Base-by-base conservation (phyloP, 2,329 filamentous ascomycete species). In the Salinomyces thailandicus region DNA sequence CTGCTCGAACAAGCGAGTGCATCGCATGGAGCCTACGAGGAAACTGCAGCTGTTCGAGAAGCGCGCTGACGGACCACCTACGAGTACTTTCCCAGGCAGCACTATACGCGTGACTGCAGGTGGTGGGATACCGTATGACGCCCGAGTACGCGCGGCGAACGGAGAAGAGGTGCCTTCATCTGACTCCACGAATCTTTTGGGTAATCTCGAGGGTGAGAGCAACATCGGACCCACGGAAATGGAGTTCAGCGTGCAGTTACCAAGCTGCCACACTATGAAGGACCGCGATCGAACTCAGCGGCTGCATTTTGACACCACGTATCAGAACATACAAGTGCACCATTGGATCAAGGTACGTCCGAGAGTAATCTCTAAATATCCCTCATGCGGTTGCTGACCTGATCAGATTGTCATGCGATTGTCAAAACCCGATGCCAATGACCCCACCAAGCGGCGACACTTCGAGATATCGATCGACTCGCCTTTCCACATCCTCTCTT, bases 391-490 rank as follows among this genome's bases (percentile, higher is more conserved):
- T 30, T 17, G 27, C 45, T 34, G 5, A 31, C 16, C 17, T 26
- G 3, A 8, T 16, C 43, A 89, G 84, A 85, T 94, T 53, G 85
- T 94, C 43, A 84, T 95, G 77, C 81, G 87, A 35, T 79, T 95
- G 31, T 94, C 86, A 18, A 85, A 85, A 50, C 67, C 81, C 11
- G 87, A 94, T 50, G 73, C 79, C 26, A 76, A 79, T 8, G 83
- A 93, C 51, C 78, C 85, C 0, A 69, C 68, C 1, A 87, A 87
- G 54, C 76, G 86, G 45, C 75, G 86, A 20, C 87, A 94, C 56
- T 95, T 93, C 49, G 87, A 95, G 60, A 94, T 94, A 51, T 93
- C 85, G 48, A 95, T 95, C 50, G 87, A 95, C 61, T 94, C 86
- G 1, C 87, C 87, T 1, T 89, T 95, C 56, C 89, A 89, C 43